Evolutionary conservation across 441 rosid genomes (phyloP).

Genomic region (Flueggea neowawraea): DNA sequence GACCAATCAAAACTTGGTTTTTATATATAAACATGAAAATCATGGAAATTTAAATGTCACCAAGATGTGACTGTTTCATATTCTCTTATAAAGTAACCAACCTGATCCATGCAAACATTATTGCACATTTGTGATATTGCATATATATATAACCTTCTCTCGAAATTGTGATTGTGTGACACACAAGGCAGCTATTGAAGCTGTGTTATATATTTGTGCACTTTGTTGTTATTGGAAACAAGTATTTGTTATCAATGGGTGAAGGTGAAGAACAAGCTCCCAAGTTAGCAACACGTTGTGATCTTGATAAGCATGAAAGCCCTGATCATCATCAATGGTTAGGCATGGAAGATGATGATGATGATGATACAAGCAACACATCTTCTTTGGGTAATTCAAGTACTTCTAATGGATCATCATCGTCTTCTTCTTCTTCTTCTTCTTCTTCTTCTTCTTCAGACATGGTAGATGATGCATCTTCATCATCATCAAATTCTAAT

Average conservation of each 20-base stretch:
- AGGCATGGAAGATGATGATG: slow-evolving; percentile 13
- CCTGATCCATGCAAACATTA: slow-evolving; percentile 6
- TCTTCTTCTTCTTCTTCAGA: slow-evolving; percentile 35
- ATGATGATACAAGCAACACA: slow-evolving; percentile 6
- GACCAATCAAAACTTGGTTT: no score
- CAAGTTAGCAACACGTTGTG: neutral
- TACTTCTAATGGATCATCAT: slow-evolving; percentile 20
- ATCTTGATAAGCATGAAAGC: slow-evolving; percentile 8
- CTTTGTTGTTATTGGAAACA: slow-evolving; percentile 1
- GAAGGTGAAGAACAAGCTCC: slow-evolving; percentile 21
- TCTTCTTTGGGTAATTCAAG: slow-evolving; percentile 26
- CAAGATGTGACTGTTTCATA: slow-evolving; percentile 7
- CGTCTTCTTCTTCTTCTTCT: no score
- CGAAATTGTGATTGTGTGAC: neutral
- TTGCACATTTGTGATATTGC: neutral
- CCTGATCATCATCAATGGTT: slow-evolving; percentile 16
- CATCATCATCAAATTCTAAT: slow-evolving; percentile 29
- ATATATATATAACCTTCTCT: slow-evolving; percentile 8
- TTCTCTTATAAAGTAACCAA: slow-evolving; percentile 5
- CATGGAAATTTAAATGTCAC: slow-evolving; percentile 11
- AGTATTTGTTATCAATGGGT: slow-evolving; percentile 12
- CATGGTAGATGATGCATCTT: slow-evolving; percentile 33
- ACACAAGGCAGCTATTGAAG: neutral
- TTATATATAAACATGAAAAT: neutral
- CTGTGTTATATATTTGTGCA: neutral